Percentiles rank a stretch among this genome's conserved stretches.
Conservation (phyloP, 2,329 filamentous ascomycete genomes). For the Cryphonectria parasitica region DNA sequence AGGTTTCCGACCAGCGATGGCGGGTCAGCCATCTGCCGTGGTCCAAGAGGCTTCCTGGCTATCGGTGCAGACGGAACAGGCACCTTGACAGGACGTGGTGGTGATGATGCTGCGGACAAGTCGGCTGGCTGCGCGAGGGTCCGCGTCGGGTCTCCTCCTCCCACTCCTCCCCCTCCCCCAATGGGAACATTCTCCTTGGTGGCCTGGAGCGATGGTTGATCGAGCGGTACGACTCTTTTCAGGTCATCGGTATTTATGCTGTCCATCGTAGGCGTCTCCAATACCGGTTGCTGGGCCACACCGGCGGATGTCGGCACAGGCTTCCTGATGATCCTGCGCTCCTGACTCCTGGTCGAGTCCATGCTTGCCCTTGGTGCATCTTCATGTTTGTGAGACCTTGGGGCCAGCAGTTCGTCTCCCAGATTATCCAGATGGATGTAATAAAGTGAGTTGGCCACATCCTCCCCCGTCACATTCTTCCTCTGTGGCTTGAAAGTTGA, state of each 20-base stretch:
- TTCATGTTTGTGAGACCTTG: conserved; percentile 36
- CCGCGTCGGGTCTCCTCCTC: not conserved
- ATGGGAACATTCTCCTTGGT: conserved; percentile 31
- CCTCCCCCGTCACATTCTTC: conserved; percentile 86
- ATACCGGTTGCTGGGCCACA: conserved; percentile 22
- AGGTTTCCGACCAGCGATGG: conserved; percentile 16
- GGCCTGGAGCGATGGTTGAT: conserved; percentile 4
- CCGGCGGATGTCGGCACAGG: conserved; percentile 47
- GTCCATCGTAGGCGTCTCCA: not conserved
- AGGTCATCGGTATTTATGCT: not conserved
- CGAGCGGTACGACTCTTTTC: conserved; percentile 2
- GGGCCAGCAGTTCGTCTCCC: conserved; percentile 51
- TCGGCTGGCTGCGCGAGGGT: not conserved
- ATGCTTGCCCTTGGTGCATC: conserved; percentile 47
- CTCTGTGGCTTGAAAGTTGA: conserved; percentile 86
- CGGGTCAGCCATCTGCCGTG: conserved; percentile 25
- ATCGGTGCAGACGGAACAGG: conserved; percentile 11
- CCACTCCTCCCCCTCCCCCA: conserved; percentile 20
- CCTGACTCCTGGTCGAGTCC: conserved; percentile 43
- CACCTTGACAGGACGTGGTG: conserved; percentile 3
- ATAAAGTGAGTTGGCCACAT: conserved; percentile 86
- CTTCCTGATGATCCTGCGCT: conserved; percentile 52
- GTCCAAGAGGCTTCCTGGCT: conserved; percentile 29
- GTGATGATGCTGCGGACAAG: conserved; percentile 9
- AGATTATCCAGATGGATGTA: conserved; percentile 80